A percentile compares a stretch with the other conserved stretches of the same genome.
phyloP scores from a whole-genome alignment of 257 asterid genomes.

The Solanum acaule region DNA sequence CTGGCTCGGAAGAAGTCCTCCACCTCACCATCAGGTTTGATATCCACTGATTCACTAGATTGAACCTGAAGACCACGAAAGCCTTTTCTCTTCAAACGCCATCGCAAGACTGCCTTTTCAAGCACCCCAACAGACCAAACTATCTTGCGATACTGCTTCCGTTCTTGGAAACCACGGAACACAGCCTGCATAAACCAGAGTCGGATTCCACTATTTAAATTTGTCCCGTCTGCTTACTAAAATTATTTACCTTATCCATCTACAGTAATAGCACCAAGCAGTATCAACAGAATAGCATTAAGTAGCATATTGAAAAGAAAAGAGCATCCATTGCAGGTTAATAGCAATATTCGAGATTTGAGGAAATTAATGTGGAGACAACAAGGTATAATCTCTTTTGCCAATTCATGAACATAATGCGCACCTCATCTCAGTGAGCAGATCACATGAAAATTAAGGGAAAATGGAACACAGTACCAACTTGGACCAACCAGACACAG shows the following conservation, averaged over 20 bases:
- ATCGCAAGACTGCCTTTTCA: slow-evolving; percentile 83
- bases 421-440: background rate
- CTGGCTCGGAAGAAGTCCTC: slow-evolving; percentile 87
- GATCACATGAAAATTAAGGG: background rate
- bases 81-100: slow-evolving; percentile 94
- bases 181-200: slow-evolving; percentile 40
- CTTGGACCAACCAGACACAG: background rate
- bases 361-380: background rate
- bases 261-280: background rate
- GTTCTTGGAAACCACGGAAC: slow-evolving; percentile 76
- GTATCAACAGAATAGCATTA: background rate
- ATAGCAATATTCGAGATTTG: background rate
- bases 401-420: background rate
- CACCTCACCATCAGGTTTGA: slow-evolving; percentile 18
- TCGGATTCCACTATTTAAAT: background rate
- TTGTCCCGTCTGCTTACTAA: background rate
- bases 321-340: background rate
- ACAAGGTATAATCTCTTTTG: background rate
- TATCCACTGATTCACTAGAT: slow-evolving; percentile 3
- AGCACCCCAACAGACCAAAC: slow-evolving; percentile 90
- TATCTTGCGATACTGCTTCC: slow-evolving; percentile 72
- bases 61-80: slow-evolving; percentile 78
- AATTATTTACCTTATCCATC: background rate
- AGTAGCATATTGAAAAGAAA: background rate
- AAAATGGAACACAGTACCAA: background rate